These are phyloP conservation scores for Suhomyces canberraensis DNA, from an alignment of 805 yeast genomes.

Conservation along the genomic window DNA sequence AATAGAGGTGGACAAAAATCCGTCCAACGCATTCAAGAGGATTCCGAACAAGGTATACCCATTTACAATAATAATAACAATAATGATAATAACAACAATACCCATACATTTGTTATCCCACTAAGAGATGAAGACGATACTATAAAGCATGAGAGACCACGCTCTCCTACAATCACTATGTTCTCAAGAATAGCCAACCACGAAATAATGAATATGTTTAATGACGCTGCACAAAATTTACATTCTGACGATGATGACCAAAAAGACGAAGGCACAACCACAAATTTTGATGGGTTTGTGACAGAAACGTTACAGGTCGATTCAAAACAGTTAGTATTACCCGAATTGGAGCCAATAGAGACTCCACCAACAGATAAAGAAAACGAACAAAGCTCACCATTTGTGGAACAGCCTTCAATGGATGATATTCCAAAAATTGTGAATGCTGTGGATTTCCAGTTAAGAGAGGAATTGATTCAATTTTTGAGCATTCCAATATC, in stretches of 20 bases:
- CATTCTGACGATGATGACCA: conserved; percentile 27
- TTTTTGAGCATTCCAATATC: conserved; percentile 34
- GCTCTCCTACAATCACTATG: conserved; percentile 77
- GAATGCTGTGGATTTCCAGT: conserved; percentile 43
- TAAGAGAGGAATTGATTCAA: conserved; percentile 38
- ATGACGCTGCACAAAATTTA: conserved; percentile 43
- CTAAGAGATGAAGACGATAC: conserved; percentile 35
- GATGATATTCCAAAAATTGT: conserved; percentile 8
- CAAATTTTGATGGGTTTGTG: conserved; percentile 44
- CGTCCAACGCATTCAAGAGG: too few species aligned
- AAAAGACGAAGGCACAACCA: conserved; percentile 20
- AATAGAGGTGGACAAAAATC: too few species aligned
- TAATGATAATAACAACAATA: not conserved
- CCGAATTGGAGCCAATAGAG: conserved; percentile 6
- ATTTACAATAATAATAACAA: not conserved
- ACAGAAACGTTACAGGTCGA: conserved; percentile 44
- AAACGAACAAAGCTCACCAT: conserved; percentile 45
- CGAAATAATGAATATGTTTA: conserved; percentile 75
- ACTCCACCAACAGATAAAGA: conserved; percentile 32
- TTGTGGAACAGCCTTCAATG: conserved; percentile 31
- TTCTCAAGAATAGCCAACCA: conserved; percentile 71
- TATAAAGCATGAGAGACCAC: conserved; percentile 25
- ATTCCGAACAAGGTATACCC: conserved; percentile 3
- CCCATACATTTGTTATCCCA: conserved; percentile 42
- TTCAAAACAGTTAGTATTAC: not conserved